phyloP scores from a whole-genome alignment of 73 alveolate genomes.

The Tetrahymena thermophila region DNA sequence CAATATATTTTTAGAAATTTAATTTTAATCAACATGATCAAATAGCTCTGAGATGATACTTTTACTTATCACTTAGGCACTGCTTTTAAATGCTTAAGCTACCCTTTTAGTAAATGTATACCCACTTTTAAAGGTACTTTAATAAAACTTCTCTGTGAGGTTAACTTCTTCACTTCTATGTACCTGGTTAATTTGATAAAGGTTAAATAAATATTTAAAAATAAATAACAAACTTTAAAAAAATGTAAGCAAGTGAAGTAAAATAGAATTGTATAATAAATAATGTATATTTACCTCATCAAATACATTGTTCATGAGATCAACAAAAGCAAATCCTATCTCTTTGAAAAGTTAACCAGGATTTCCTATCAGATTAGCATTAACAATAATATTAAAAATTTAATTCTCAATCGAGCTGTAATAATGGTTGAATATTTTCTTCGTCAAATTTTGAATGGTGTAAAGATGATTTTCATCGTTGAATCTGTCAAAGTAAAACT shows the following conservation, averaged over 20 bases:
- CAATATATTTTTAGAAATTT: not conserved
- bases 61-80: not conserved
- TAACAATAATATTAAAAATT: not conserved
- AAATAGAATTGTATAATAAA: not conserved
- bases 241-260: not conserved
- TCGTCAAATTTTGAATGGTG: not conserved
- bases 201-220: not conserved
- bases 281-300: not conserved
- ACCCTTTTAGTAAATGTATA: not conserved
- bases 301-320: not conserved
- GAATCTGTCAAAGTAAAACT: not conserved
- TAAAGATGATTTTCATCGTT: not conserved
- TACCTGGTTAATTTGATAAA: not conserved
- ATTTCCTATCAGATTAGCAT: not conserved
- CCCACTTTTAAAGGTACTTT: not conserved
- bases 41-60: not conserved
- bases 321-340: not conserved
- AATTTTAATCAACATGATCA: not conserved
- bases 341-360: not conserved
- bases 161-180: not conserved
- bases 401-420: not conserved
- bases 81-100: not conserved
- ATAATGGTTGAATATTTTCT: not conserved
- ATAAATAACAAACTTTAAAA: not conserved
- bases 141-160: not conserved